These are phyloP conservation scores for Aspergillus novoparasiticus DNA, from an alignment of 2,329 filamentous ascomycete genomes.

Conservation along the genomic window DNA sequence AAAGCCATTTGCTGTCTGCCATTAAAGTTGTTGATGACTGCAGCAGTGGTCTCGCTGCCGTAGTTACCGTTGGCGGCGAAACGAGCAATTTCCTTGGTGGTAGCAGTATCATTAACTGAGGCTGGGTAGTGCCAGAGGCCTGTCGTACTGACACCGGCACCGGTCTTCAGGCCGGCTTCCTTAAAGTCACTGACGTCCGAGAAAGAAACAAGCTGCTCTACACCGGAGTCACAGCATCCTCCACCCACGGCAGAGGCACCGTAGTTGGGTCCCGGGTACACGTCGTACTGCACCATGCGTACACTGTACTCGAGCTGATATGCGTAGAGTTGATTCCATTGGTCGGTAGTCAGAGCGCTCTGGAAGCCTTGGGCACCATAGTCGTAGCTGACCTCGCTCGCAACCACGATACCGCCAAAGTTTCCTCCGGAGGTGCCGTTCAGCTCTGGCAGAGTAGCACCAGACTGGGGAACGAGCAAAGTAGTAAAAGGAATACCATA, in stretches of 20 bases:
- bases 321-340: conserved; percentile 59
- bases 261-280: conserved; percentile 56
- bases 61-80: conserved; percentile 52
- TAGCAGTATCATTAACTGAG: conserved; percentile 54
- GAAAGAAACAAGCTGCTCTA: conserved; percentile 57
- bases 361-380: conserved; percentile 50
- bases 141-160: conserved; percentile 51
- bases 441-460: conserved; percentile 55
- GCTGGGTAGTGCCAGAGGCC: conserved; percentile 64
- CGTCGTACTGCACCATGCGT: conserved; percentile 63
- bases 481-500: conserved; percentile 64
- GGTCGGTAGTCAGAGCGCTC: conserved; percentile 58
- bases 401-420: conserved; percentile 61
- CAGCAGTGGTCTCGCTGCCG: conserved; percentile 50
- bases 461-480: conserved; percentile 57
- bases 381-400: conserved; percentile 58
- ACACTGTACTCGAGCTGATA: conserved; percentile 63
- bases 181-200: conserved; percentile 58
- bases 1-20: conserved; percentile 64
- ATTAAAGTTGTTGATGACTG: conserved; percentile 61
- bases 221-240: conserved; percentile 52
- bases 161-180: conserved; percentile 56
- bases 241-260: conserved; percentile 44
- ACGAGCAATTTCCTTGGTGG: conserved; percentile 57
- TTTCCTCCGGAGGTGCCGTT: conserved; percentile 56